These are phyloP conservation scores for Calonectria hawksworthii DNA, from an alignment of 2,329 filamentous ascomycete genomes.

Conservation along the genomic window DNA sequence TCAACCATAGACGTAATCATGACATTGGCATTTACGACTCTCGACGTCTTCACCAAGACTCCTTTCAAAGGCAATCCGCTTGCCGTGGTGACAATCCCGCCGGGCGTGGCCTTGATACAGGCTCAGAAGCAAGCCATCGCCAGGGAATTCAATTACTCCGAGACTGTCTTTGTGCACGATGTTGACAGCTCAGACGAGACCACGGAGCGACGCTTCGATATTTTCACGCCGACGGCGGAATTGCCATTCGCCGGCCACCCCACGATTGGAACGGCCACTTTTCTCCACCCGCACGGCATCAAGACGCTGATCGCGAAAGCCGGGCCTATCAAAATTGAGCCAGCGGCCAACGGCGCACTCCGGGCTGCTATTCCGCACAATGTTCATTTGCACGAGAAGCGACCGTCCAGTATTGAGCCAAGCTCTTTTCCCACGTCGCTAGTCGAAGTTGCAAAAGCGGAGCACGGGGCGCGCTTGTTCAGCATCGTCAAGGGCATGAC, in stretches of 20 bases:
- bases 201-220: conserved; percentile 62
- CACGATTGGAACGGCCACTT: conserved; percentile 68
- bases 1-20: conserved; percentile 30
- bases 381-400: conserved; percentile 69
- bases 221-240: conserved; percentile 69
- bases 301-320: conserved; percentile 65
- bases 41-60: conserved; percentile 70
- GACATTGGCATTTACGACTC: conserved; percentile 62
- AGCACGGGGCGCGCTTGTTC: conserved; percentile 61
- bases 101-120: conserved; percentile 53
- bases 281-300: conserved; percentile 56
- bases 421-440: background rate
- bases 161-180: conserved; percentile 73
- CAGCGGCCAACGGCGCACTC: conserved; percentile 57
- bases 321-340: conserved; percentile 64
- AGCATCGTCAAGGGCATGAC: conserved; percentile 81
- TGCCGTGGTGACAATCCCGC: conserved; percentile 68
- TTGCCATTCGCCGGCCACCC: conserved; percentile 74
- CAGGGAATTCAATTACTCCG: conserved; percentile 73
- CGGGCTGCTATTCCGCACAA: conserved; percentile 76
- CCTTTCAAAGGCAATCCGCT: conserved; percentile 70
- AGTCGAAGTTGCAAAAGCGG: conserved; percentile 45
- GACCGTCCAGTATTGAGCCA: conserved; percentile 47
- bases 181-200: conserved; percentile 44
- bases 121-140: conserved; percentile 70